Conservation (phyloP, 192 early-diverging fungal species). For the Obelidium mucronatum region DNA sequence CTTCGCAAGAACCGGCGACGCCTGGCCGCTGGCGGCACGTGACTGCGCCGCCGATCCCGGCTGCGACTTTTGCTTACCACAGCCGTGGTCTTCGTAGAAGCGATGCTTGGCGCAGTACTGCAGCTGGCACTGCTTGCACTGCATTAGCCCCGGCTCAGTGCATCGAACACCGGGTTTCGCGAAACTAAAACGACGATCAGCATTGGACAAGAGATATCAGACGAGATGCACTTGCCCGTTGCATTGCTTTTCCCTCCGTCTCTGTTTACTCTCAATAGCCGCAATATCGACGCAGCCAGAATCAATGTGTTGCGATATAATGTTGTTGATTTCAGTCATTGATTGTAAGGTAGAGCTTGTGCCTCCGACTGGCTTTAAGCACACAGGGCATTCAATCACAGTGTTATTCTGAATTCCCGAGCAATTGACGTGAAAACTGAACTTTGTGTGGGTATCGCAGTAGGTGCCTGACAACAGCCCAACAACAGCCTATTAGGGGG, state of each 20-base stretch:
- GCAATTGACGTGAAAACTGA: slow-evolving; percentile 22
- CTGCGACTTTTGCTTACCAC: neutral
- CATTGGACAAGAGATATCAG: neutral
- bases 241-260: slow-evolving; percentile 15
- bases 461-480: slow-evolving; percentile 9
- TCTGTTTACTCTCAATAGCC: neutral
- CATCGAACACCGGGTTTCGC: slow-evolving; percentile 10
- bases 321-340: slow-evolving; percentile 20
- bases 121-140: neutral
- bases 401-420: slow-evolving; percentile 7
- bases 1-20: neutral
- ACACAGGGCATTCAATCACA: slow-evolving; percentile 29
- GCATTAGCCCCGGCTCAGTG: neutral
- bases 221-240: neutral
- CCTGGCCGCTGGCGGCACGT: neutral
- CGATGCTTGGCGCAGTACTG: slow-evolving; percentile 23
- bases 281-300: slow-evolving; percentile 7
- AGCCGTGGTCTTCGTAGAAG: slow-evolving; percentile 19
- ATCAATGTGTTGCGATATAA: slow-evolving; percentile 16
- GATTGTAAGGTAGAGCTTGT: neutral
- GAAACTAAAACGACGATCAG: neutral
- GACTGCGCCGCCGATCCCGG: neutral
- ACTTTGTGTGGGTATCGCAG: slow-evolving; percentile 32
- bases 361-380: slow-evolving; percentile 11
- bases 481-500: neutral